Evolutionary conservation across 805 yeast species (phyloP).

Genomic region (Myxozyma vanderwaltii): DNA sequence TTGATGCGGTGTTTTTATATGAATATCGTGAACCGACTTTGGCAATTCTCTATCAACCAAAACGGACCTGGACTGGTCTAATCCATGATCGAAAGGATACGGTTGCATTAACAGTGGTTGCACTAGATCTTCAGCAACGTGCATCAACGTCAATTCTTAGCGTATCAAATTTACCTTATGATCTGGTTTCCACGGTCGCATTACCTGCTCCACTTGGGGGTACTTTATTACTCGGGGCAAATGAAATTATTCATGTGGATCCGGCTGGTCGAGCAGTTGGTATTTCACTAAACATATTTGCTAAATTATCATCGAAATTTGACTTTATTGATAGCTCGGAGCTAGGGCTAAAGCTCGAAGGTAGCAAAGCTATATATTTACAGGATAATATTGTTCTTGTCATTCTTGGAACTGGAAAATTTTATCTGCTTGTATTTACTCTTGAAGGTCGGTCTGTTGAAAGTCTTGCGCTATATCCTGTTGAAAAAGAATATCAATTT

Average conservation of each 20-base stretch:
- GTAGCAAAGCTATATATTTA: constrained; percentile 47
- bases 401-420: constrained; percentile 49
- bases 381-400: constrained; percentile 46
- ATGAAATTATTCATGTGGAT: constrained; percentile 77
- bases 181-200: constrained; percentile 64
- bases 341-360: constrained; percentile 59
- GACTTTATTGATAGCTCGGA: constrained; percentile 52
- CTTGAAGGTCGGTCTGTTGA: constrained; percentile 47
- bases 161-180: constrained; percentile 70
- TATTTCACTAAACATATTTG: constrained; percentile 61
- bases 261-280: constrained; percentile 70
- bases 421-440: constrained; percentile 45
- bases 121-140: constrained; percentile 62
- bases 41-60: constrained; percentile 62
- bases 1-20: constrained; percentile 70
- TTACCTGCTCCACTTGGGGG: constrained; percentile 71
- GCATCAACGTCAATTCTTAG: constrained; percentile 68
- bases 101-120: constrained; percentile 59
- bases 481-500: constrained; percentile 2
- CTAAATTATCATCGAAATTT: constrained; percentile 47
- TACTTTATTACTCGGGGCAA: constrained; percentile 66
- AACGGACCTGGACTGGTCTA: constrained; percentile 78
- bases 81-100: constrained; percentile 64
- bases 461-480: constrained; percentile 30
- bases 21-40: constrained; percentile 83